phyloP scores from a whole-genome alignment of 371 early-diverging fungal genomes.

The Mucor indicus region DNA sequence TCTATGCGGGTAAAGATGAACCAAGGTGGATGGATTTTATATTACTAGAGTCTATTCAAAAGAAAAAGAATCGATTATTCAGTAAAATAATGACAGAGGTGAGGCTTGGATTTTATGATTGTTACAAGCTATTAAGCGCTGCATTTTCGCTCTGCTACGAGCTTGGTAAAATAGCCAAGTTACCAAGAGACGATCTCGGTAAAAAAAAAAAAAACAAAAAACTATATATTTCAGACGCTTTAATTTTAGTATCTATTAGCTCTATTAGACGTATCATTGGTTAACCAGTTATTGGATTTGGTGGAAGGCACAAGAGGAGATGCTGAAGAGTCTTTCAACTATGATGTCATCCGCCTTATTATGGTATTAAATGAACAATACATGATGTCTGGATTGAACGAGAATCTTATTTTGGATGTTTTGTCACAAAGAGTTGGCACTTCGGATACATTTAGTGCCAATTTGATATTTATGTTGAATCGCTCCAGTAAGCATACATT shows the following conservation, averaged over 20 bases:
- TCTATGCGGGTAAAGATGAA: constrained; percentile 29
- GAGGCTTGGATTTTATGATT: constrained; percentile 29
- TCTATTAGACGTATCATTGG: constrained; percentile 31
- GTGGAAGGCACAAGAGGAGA: constrained; percentile 69
- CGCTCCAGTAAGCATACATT: constrained; percentile 76
- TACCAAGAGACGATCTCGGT: constrained; percentile 63
- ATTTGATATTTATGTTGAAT: constrained; percentile 83
- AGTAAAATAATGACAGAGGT: constrained; percentile 31
- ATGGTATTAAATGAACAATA: constrained; percentile 72
- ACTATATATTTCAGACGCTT: background rate
- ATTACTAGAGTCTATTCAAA: constrained; percentile 11
- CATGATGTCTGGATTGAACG: constrained; percentile 43
- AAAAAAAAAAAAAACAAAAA: too few relatives aligned
- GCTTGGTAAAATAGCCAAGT: constrained; percentile 66
- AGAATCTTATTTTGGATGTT: constrained; percentile 57
- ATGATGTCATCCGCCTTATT: constrained; percentile 65
- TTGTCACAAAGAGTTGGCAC: constrained; percentile 57
- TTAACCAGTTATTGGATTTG: constrained; percentile 55
- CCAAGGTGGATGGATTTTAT: constrained; percentile 25
- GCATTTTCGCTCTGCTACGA: constrained; percentile 68
- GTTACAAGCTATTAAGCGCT: constrained; percentile 27
- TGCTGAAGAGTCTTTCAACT: constrained; percentile 70
- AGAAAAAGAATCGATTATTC: constrained; percentile 16
- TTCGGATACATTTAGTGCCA: constrained; percentile 80
- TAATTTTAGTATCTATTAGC: constrained; percentile 1